These are phyloP conservation scores for Mycena polygramma DNA, from an alignment of 768 basidiomycete genomes.

Conservation along the genomic window DNA sequence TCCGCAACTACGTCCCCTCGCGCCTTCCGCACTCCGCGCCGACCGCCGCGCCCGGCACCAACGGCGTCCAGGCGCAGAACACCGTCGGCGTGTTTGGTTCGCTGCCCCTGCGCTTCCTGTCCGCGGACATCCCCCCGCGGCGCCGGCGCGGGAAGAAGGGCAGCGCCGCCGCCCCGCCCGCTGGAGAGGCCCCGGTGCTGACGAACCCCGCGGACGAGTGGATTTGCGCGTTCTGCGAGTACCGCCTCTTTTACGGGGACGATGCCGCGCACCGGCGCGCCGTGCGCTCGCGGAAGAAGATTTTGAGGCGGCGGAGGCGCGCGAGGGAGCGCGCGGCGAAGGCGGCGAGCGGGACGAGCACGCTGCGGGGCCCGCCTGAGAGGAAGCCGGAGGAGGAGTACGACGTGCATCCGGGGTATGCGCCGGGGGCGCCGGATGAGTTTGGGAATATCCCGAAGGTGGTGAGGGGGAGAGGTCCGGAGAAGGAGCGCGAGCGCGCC, in stretches of 20 bases:
- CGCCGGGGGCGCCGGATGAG: slow-evolving; percentile 34
- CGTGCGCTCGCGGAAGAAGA: slow-evolving; percentile 75
- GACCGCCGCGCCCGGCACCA: slow-evolving; percentile 37
- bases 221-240: slow-evolving; percentile 96
- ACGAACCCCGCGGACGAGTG: slow-evolving; percentile 85
- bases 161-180: slow-evolving; percentile 37
- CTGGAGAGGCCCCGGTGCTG: slow-evolving; percentile 45
- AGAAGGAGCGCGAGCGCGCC: slow-evolving; percentile 39
- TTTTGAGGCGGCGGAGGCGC: slow-evolving; percentile 68
- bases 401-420: slow-evolving; percentile 40
- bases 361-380: slow-evolving; percentile 42
- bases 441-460: slow-evolving; percentile 38
- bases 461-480: slow-evolving; percentile 39
- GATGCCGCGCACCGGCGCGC: slow-evolving; percentile 73
- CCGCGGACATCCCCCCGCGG: slow-evolving; percentile 71
- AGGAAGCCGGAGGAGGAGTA: slow-evolving; percentile 43
- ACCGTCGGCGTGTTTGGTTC: slow-evolving; percentile 63
- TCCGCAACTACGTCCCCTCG: slow-evolving; percentile 93
- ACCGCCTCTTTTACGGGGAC: slow-evolving; percentile 91
- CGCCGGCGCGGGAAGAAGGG: slow-evolving; percentile 41
- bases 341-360: slow-evolving; percentile 48
- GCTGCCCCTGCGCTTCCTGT: slow-evolving; percentile 73
- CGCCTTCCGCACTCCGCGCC: slow-evolving; percentile 68
- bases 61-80: slow-evolving; percentile 55
- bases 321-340: slow-evolving; percentile 72